Percentiles rank a stretch among this genome's conserved stretches.
These are phyloP conservation scores for Colletotrichum cereale DNA, from an alignment of 2,329 filamentous ascomycete species.

Conservation along the genomic window DNA sequence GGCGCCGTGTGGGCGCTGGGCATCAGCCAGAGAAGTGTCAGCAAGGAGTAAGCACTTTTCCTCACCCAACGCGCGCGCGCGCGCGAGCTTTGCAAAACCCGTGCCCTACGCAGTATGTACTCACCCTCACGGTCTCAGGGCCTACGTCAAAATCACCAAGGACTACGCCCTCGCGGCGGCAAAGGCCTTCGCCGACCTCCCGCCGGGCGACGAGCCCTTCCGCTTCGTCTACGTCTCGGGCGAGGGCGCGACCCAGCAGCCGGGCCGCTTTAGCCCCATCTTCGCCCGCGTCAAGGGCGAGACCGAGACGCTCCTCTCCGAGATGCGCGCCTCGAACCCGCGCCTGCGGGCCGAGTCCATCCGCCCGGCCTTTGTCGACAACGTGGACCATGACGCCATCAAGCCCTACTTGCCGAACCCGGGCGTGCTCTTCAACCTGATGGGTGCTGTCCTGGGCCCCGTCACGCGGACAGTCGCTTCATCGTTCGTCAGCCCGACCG, in stretches of 20 bases:
- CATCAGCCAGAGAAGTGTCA: slow-evolving; percentile 70
- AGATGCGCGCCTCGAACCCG: slow-evolving; percentile 58
- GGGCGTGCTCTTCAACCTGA: slow-evolving; percentile 39
- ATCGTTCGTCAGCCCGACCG: slow-evolving; percentile 56
- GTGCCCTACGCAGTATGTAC: no score
- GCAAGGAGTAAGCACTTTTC: slow-evolving; percentile 62
- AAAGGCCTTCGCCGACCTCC: slow-evolving; percentile 66
- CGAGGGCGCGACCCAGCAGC: slow-evolving; percentile 68
- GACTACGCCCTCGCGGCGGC: slow-evolving; percentile 75
- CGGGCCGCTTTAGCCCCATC: slow-evolving; percentile 65
- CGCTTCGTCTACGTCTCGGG: slow-evolving; percentile 81
- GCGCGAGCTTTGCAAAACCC: not conserved
- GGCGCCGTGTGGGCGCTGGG: slow-evolving; percentile 83
- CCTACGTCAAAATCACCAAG: slow-evolving; percentile 77
- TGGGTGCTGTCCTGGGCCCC: slow-evolving; percentile 44
- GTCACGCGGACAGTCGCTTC: slow-evolving; percentile 43
- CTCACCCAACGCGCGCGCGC: no score
- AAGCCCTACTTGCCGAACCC: slow-evolving; percentile 55
- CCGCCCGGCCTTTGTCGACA: slow-evolving; percentile 72
- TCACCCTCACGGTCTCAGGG: slow-evolving; percentile 48
- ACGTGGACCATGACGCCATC: slow-evolving; percentile 54
- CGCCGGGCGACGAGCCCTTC: slow-evolving; percentile 63
- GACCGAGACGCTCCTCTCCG: slow-evolving; percentile 70
- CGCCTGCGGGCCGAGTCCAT: slow-evolving; percentile 67
- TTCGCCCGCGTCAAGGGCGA: slow-evolving; percentile 77